Percentiles rank a stretch among this genome's conserved stretches.
Conservation (phyloP, 1,284 basidiomycete species). For the Stereum hirsutum region DNA sequence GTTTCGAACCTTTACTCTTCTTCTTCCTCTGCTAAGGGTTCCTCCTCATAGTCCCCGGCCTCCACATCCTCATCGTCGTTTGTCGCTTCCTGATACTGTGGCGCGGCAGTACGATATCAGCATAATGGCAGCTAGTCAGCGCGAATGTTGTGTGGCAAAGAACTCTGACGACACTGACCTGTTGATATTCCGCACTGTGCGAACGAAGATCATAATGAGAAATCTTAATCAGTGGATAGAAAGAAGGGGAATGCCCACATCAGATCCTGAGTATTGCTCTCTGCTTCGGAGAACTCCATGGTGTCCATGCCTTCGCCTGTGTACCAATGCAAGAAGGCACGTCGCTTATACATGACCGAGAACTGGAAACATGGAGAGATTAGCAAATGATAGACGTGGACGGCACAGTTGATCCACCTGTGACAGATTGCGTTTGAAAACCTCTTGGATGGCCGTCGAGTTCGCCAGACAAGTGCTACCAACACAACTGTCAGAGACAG, state of each 20-base stretch:
- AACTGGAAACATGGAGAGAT: conserved; percentile 39
- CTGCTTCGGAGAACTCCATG: conserved; percentile 90
- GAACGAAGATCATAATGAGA: conserved; percentile 6
- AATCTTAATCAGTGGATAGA: neutral
- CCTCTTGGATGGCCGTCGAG: conserved; percentile 82
- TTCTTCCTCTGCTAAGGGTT: conserved; percentile 25
- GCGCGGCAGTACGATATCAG: conserved; percentile 1
- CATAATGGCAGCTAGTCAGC: neutral
- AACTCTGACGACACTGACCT: conserved; percentile 26
- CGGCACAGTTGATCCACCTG: conserved; percentile 29
- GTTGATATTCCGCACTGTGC: conserved; percentile 62
- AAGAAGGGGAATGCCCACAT: conserved; percentile 45
- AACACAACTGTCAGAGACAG: no score
- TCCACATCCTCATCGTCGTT: neutral
- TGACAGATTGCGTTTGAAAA: conserved; percentile 78
- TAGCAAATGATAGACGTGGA: neutral
- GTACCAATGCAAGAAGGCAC: conserved; percentile 89
- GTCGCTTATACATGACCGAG: conserved; percentile 71
- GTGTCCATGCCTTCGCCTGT: conserved; percentile 87
- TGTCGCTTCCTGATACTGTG: conserved; percentile 56
- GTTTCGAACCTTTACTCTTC: no score
- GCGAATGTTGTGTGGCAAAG: no score
- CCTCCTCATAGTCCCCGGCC: neutral
- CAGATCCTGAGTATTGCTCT: conserved; percentile 75
- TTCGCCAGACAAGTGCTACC: conserved; percentile 78